phyloP scores from a whole-genome alignment of 2,329 filamentous ascomycete genomes.

The Colletotrichum musicola region DNA sequence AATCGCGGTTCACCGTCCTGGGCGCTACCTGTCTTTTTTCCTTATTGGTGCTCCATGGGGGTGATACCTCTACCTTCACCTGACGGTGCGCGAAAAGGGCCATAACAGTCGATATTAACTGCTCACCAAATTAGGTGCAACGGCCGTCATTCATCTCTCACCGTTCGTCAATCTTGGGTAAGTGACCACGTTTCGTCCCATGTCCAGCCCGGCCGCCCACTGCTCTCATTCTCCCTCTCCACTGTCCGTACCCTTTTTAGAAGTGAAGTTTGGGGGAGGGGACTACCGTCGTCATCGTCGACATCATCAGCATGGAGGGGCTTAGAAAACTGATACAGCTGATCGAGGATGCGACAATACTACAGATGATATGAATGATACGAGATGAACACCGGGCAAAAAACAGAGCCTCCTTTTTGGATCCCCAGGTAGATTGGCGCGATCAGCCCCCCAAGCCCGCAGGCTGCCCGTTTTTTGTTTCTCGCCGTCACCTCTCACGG shows the following conservation, averaged over 20 bases:
- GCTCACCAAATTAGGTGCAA: conserved; percentile 25
- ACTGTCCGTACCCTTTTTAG: background rate
- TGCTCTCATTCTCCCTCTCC: background rate
- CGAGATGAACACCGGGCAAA: background rate
- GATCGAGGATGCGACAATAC: background rate
- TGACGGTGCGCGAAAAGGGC: conserved; percentile 4
- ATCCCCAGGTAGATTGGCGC: background rate
- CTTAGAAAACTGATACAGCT: conserved; percentile 26
- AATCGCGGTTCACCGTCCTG: conserved; percentile 4
- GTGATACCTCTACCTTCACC: conserved; percentile 33
- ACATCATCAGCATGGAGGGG: conserved; percentile 23
- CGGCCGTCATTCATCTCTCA: conserved; percentile 3
- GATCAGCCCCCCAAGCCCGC: background rate
- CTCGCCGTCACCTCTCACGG: background rate
- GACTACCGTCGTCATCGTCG: conserved; percentile 21
- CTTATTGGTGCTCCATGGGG: conserved; percentile 11
- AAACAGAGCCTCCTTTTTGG: conserved; percentile 29
- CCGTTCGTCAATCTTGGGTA: conserved; percentile 28
- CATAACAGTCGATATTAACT: conserved; percentile 22
- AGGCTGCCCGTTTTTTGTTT: conserved; percentile 7
- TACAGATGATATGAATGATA: background rate
- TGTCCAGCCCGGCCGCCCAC: conserved; percentile 1
- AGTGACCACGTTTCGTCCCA: conserved; percentile 32
- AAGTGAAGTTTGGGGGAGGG: too few relatives aligned
- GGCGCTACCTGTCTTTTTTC: background rate